Evolutionary conservation across 2,329 filamentous ascomycete genomes (phyloP).

Genomic region (Venturia asperata): DNA sequence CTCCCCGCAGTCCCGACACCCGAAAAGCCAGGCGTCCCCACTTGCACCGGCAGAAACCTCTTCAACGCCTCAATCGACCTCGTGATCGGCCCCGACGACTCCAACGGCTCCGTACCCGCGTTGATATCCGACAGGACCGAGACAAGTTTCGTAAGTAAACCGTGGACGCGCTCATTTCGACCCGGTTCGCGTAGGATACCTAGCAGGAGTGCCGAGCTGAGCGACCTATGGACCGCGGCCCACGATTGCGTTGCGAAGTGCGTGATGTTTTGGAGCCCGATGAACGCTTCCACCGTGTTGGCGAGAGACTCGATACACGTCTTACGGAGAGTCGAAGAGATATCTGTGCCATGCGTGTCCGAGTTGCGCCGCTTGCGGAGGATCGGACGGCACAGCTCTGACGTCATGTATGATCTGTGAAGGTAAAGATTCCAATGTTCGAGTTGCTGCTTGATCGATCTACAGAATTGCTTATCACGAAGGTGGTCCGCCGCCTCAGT

Average conservation of each 20-base stretch:
- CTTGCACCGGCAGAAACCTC: background rate
- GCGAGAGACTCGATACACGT: constrained; percentile 51
- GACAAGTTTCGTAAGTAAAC: constrained; percentile 40
- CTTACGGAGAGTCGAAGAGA: constrained; percentile 38
- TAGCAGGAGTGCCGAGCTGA: constrained; percentile 39
- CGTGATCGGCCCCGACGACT: constrained; percentile 42
- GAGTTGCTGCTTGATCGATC: constrained; percentile 46
- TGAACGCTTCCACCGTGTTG: constrained; percentile 53
- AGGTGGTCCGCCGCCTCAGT: constrained; percentile 52
- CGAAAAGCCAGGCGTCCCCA: background rate
- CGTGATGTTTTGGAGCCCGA: constrained; percentile 50
- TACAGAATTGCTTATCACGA: constrained; percentile 45
- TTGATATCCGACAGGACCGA: constrained; percentile 42
- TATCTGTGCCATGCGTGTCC: constrained; percentile 35
- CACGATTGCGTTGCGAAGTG: constrained; percentile 39
- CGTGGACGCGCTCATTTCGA: constrained; percentile 40
- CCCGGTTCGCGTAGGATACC: constrained; percentile 40
- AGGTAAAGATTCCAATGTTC: constrained; percentile 55
- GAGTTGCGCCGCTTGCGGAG: constrained; percentile 35
- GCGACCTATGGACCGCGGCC: constrained; percentile 38
- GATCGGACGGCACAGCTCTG: constrained; percentile 55
- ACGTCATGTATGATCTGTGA: constrained; percentile 55
- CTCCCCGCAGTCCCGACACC: background rate
- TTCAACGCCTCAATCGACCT: constrained; percentile 41
- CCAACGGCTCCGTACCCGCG: constrained; percentile 40